Conservation (phyloP, 345 rosid genomes). For the Syzygium oleosum region DNA sequence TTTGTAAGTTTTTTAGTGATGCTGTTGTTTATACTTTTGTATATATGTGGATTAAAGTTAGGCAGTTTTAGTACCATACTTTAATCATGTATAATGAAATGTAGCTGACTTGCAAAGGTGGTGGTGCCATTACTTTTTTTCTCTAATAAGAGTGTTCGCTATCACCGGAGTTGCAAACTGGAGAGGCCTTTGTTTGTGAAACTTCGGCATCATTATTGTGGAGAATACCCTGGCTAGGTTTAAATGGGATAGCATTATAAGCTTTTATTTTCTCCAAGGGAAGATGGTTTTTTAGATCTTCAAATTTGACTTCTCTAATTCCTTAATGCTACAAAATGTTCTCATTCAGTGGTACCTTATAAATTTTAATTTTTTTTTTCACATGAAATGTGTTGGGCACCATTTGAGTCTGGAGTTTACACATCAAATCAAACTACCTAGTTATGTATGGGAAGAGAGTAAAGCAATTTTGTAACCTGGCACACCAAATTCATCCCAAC, state of each 20-base stretch:
- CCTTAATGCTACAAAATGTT: not conserved
- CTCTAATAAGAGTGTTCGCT: not conserved
- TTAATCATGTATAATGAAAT: not conserved
- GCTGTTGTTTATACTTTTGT: not conserved
- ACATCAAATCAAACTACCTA: not conserved
- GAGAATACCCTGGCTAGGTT: not conserved
- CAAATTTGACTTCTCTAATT: not conserved
- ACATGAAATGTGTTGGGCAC: not conserved
- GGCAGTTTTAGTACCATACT: not conserved
- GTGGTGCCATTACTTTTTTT: not conserved
- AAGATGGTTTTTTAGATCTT: not conserved
- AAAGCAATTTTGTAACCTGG: not conserved
- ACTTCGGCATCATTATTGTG: not conserved
- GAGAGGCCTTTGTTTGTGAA: not conserved
- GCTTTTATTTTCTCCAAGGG: not conserved
- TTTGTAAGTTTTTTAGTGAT: conserved; percentile 30
- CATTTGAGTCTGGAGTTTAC: not conserved
- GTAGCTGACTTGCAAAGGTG: not conserved
- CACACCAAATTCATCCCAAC: not conserved
- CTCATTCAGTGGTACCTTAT: not conserved
- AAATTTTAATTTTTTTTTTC: not conserved
- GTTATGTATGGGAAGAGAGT: not conserved
- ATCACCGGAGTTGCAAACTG: not conserved
- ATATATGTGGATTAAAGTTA: not conserved
- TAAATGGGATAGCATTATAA: not conserved